Conservation (phyloP, 352 stramenopile species). For the Phytophthora podocarpi region DNA sequence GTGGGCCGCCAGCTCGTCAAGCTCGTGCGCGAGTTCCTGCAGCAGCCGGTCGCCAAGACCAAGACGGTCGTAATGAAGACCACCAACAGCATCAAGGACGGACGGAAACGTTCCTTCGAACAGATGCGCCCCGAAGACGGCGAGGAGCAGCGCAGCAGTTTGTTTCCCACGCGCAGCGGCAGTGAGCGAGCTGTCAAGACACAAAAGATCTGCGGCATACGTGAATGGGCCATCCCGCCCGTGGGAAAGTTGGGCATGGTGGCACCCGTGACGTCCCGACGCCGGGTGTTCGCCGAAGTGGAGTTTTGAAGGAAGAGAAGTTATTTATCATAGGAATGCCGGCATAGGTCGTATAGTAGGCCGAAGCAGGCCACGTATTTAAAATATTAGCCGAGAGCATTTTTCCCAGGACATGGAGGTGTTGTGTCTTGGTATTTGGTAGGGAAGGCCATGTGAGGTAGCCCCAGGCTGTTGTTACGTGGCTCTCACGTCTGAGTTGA, state of each 20-base stretch:
- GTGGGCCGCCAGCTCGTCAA: slow-evolving; percentile 60
- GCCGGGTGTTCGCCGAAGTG: slow-evolving; percentile 80
- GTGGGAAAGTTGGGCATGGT: slow-evolving; percentile 48
- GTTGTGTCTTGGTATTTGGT: too few species aligned
- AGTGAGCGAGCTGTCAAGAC: slow-evolving; percentile 51
- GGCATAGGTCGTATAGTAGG: slow-evolving; percentile 36
- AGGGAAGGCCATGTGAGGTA: too few species aligned
- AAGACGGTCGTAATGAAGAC: slow-evolving; percentile 19
- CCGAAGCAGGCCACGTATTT: slow-evolving; percentile 38
- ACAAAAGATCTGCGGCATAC: slow-evolving; percentile 61
- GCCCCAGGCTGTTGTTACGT: too few species aligned
- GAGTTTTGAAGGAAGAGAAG: slow-evolving; percentile 51
- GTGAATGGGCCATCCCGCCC: slow-evolving; percentile 49
- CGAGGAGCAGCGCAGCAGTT: slow-evolving; percentile 27
- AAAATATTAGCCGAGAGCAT: slow-evolving; percentile 24
- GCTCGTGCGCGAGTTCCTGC: slow-evolving; percentile 70
- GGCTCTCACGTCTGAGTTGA: slow-evolving; percentile 14
- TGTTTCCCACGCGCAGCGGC: slow-evolving; percentile 40
- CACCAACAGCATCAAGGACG: slow-evolving; percentile 18
- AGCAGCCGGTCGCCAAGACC: slow-evolving; percentile 44
- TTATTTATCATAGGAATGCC: slow-evolving; percentile 30
- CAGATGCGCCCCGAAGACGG: slow-evolving; percentile 56
- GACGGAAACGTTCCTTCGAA: slow-evolving; percentile 60
- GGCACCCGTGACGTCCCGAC: slow-evolving; percentile 49
- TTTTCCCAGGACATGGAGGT: background rate